phyloP scores from a whole-genome alignment of 352 stramenopile genomes.

The Phytopythium boreale region DNA sequence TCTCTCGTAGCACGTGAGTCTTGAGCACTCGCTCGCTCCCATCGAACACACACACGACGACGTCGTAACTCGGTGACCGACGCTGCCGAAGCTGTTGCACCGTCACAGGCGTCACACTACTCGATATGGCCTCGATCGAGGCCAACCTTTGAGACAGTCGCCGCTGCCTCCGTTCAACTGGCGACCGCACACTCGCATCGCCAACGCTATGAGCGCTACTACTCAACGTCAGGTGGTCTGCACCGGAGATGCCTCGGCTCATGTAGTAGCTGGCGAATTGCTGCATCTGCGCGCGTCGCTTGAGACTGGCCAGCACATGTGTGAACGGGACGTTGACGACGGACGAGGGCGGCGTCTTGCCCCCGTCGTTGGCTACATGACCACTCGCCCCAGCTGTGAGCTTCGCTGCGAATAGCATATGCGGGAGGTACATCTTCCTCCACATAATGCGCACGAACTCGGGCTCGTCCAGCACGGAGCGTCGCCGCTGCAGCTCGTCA shows the following conservation, averaged over 20 bases:
- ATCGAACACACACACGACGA: slow-evolving; percentile 40
- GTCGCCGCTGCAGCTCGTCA: slow-evolving; percentile 40
- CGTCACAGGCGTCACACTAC: neutral
- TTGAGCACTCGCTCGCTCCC: slow-evolving; percentile 16
- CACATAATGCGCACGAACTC: slow-evolving; percentile 65
- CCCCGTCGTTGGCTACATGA: neutral
- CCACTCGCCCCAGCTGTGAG: neutral
- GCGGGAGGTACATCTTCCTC: slow-evolving; percentile 61
- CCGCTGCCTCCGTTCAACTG: neutral
- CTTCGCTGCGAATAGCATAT: slow-evolving; percentile 34
- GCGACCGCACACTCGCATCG: neutral
- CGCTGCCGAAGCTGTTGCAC: slow-evolving; percentile 15
- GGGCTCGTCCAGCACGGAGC: slow-evolving; percentile 43
- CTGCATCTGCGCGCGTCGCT: slow-evolving; percentile 57
- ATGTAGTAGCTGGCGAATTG: slow-evolving; percentile 71
- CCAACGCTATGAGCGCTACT: neutral
- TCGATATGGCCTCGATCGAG: neutral
- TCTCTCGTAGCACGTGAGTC: slow-evolving; percentile 10
- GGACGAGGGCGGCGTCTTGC: neutral
- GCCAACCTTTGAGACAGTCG: neutral
- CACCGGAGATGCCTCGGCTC: slow-evolving; percentile 59
- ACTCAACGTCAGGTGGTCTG: slow-evolving; percentile 30
- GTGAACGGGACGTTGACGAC: slow-evolving; percentile 53
- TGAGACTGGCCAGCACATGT: slow-evolving; percentile 72
- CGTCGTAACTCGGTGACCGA: slow-evolving; percentile 17